Evolutionary conservation across 2,329 filamentous ascomycete species (phyloP).

Genomic region (Fusarium luffae): DNA sequence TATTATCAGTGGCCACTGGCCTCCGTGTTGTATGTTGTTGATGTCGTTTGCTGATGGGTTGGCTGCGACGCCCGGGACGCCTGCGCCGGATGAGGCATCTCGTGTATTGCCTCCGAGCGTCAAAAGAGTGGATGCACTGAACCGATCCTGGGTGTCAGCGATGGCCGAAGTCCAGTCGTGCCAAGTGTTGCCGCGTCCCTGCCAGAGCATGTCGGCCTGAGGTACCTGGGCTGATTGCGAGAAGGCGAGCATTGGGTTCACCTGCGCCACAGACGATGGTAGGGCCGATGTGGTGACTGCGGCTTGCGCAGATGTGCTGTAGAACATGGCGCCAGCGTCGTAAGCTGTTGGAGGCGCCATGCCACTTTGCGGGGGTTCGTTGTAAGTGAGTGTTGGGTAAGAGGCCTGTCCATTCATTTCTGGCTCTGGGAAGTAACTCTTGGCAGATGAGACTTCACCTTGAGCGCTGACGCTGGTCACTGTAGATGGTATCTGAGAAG

Average conservation of each 20-base stretch:
- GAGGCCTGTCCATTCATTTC: slow-evolving; percentile 43
- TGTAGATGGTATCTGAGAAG: slow-evolving; percentile 24
- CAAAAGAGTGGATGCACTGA: slow-evolving; percentile 61
- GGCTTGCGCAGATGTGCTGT: slow-evolving; percentile 41
- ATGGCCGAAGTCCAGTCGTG: slow-evolving; percentile 66
- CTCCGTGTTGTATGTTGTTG: slow-evolving; percentile 43
- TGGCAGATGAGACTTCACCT: slow-evolving; percentile 38
- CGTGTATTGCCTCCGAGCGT: slow-evolving; percentile 54
- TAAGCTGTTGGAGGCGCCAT: slow-evolving; percentile 40
- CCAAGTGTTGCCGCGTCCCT: slow-evolving; percentile 59
- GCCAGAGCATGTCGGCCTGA: slow-evolving; percentile 51
- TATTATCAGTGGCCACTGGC: slow-evolving; percentile 50
- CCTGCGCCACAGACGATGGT: slow-evolving; percentile 41
- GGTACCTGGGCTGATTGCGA: slow-evolving; percentile 52
- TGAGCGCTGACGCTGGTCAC: slow-evolving; percentile 26
- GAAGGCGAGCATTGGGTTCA: slow-evolving; percentile 55
- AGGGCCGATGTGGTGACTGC: slow-evolving; percentile 39
- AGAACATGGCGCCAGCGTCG: slow-evolving; percentile 47
- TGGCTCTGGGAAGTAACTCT: slow-evolving; percentile 47
- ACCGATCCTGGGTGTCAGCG: slow-evolving; percentile 61
- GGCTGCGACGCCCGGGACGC: slow-evolving; percentile 27
- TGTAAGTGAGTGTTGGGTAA: slow-evolving; percentile 49
- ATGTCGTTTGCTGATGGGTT: slow-evolving; percentile 43
- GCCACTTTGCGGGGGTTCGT: slow-evolving; percentile 41
- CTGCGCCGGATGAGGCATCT: slow-evolving; percentile 27